Evolutionary conservation across 768 basidiomycete genomes (phyloP).

Genomic region (Mycena epipterygia): DNA sequence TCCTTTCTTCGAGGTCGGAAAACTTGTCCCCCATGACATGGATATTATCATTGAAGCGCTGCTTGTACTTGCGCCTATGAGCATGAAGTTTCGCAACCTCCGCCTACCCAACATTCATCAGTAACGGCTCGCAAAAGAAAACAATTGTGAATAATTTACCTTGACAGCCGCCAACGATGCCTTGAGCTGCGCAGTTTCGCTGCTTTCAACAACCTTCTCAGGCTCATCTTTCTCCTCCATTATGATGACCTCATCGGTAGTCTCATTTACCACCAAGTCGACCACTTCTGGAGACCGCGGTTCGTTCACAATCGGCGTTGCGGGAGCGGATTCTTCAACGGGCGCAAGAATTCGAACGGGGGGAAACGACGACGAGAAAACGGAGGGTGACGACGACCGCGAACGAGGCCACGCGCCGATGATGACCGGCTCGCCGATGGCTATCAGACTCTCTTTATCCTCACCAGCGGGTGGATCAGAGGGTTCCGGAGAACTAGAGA

Average conservation of each 20-base stretch:
- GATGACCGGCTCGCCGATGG: conserved; percentile 51
- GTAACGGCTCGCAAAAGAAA: conserved; percentile 21
- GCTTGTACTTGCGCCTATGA: conserved; percentile 56
- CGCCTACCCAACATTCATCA: conserved; percentile 38
- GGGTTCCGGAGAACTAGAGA: conserved; percentile 36
- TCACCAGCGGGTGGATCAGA: conserved; percentile 7
- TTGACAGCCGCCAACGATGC: conserved; percentile 32
- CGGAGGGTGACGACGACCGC: conserved; percentile 48
- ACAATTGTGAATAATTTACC: conserved; percentile 20
- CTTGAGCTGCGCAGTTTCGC: conserved; percentile 28
- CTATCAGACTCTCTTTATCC: conserved; percentile 11
- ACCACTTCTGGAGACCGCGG: conserved; percentile 25
- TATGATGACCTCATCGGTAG: conserved; percentile 1
- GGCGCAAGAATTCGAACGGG: conserved; percentile 20
- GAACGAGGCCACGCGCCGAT: conserved; percentile 61
- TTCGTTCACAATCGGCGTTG: conserved; percentile 29
- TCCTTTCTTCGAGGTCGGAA: conserved; percentile 54
- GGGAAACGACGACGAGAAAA: conserved; percentile 27
- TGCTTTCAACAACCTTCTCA: conserved; percentile 17
- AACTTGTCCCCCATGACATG: conserved; percentile 56
- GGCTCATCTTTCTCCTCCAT: background rate
- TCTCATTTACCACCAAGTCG: background rate
- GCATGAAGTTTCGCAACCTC: conserved; percentile 55
- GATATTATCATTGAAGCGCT: conserved; percentile 57
- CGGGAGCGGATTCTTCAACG: conserved; percentile 31